phyloP scores from a whole-genome alignment of 352 stramenopile species.

The Globisporangium solare region DNA sequence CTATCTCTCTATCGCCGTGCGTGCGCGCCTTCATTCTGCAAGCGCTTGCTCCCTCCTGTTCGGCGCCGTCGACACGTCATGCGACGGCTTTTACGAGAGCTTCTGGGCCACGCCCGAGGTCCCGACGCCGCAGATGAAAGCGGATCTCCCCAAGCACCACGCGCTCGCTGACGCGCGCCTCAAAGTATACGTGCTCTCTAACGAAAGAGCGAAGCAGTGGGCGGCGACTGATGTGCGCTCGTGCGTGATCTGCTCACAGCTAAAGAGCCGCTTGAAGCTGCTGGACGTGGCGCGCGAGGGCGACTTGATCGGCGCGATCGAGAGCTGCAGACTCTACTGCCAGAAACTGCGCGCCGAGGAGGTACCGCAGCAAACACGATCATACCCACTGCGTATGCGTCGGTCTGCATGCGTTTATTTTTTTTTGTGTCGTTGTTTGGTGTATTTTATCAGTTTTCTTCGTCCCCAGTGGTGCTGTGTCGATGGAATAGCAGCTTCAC shows the following conservation, averaged over 20 bases:
- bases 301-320: slow-evolving; percentile 11
- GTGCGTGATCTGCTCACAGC: neutral
- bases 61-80: neutral
- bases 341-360: slow-evolving; percentile 2
- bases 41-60: too few species aligned
- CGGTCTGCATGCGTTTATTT: too few species aligned
- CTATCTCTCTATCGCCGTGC: too few species aligned
- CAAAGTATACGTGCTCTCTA: slow-evolving; percentile 1
- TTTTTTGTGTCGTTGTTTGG: too few species aligned
- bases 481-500: slow-evolving; percentile 17
- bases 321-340: slow-evolving; percentile 11
- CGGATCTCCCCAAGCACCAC: slow-evolving; percentile 3
- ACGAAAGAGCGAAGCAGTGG: too few species aligned
- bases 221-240: neutral
- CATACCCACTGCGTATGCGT: neutral
- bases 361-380: neutral
- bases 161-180: slow-evolving; percentile 4
- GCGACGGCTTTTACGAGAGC: slow-evolving; percentile 26
- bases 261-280: slow-evolving; percentile 17
- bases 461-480: neutral
- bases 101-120: slow-evolving; percentile 35
- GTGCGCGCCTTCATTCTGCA: too few species aligned
- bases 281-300: slow-evolving; percentile 11
- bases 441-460: slow-evolving; percentile 1
- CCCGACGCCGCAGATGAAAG: slow-evolving; percentile 19